Base-by-base conservation (phyloP, 1,284 basidiomycete species). In the Leccinum pachyderme region DNA sequence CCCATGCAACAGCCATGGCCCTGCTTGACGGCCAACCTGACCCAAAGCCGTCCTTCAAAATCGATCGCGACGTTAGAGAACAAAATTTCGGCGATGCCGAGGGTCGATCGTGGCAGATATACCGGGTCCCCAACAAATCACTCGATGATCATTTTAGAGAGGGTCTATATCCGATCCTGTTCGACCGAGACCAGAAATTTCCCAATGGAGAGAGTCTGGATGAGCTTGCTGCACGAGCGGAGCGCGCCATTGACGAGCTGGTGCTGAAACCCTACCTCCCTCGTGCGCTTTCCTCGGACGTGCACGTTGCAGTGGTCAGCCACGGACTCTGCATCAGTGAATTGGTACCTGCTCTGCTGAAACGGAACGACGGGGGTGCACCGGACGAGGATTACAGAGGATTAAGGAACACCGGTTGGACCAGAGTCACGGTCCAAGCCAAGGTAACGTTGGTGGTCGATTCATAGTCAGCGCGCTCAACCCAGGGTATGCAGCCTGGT, bases 251-350 rank as follows among this genome's bases (percentile, higher is more conserved):
- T 24, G 68, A 81, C 24, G 75, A 86, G 8, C 72, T 86, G 24
- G 70, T 93, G 27, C 66, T 90, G 49, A 59, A 63, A 60, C 84
- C 87, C 1, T 79, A 85, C 55, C 69, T 91, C 13, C 61, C 68
- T 63, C 64, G 69, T 15, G 75, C 77, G 0, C 75, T 73, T 41
- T 65, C 67, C 39, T 70, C 74, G 18, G 74, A 73, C 27, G 68
- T 80, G 7, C 83, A 90, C 61, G 70, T 93, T 35, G 87, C 85
- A 2, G 68, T 94, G 46, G 86, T 93, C 31, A 91, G 91, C 69
- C 91, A 94, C 68, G 91, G 92, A 0, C 70, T 92, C 41, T 87
- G 85, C 67, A 87, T 94, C 41, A 78, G 79, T 51, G 88, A 91
- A 69, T 69, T 87, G 22, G 66, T 88, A 11, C 72, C 75, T 24